Conservation (phyloP, 2,329 filamentous ascomycete species). For the Talaromyces albobiverticillius region DNA sequence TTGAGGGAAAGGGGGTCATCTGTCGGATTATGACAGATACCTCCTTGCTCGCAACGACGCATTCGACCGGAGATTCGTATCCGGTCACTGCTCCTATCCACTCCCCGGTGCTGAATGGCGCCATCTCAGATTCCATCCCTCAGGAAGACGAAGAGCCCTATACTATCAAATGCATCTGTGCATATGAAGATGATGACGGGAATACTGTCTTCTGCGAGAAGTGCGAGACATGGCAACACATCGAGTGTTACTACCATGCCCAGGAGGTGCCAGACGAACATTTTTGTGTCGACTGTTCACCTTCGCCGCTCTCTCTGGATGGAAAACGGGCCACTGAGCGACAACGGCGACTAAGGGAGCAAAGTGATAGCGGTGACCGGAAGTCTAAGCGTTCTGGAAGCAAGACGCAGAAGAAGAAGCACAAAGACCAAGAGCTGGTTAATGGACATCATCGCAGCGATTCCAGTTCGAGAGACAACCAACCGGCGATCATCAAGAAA, state of each 20-base stretch:
- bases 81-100: constrained; percentile 45
- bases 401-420: constrained; percentile 82
- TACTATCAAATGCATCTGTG: constrained; percentile 97
- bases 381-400: constrained; percentile 70
- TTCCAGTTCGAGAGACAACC: constrained; percentile 45
- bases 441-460: constrained; percentile 67
- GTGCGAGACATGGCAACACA: constrained; percentile 98
- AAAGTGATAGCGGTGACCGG: constrained; percentile 61
- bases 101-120: constrained; percentile 42
- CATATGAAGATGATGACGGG: constrained; percentile 90
- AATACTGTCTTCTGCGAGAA: constrained; percentile 94
- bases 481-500: constrained; percentile 64
- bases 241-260: constrained; percentile 89
- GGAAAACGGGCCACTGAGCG: constrained; percentile 70
- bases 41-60: constrained; percentile 49
- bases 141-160: constrained; percentile 56
- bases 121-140: constrained; percentile 38
- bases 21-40: constrained; percentile 56
- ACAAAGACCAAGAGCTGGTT: constrained; percentile 64
- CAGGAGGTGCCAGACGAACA: constrained; percentile 73
- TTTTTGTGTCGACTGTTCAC: constrained; percentile 85
- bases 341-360: constrained; percentile 61
- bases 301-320: constrained; percentile 75
- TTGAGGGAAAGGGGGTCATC: constrained; percentile 41
- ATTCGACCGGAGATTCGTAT: constrained; percentile 45